Evolutionary conservation across 441 rosid species (phyloP).

Genomic region (Euphorbia celastroides): DNA sequence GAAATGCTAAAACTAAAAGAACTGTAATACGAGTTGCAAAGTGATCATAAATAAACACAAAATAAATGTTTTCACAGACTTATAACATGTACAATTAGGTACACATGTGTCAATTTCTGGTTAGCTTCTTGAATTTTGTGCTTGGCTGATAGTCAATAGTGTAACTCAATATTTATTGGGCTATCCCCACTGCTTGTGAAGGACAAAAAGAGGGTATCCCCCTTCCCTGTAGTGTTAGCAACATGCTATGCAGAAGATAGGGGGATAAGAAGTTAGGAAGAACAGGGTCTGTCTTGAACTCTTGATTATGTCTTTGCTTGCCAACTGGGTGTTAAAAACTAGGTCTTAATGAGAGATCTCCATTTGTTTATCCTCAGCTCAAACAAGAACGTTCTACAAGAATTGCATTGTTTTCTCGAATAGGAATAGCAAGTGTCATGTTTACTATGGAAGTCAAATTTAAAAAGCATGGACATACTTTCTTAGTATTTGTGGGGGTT

Average conservation of each 20-base stretch:
- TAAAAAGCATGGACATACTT: neutral
- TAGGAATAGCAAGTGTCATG: neutral
- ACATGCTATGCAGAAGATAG: neutral
- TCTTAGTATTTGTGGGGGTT: neutral
- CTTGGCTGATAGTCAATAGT: neutral
- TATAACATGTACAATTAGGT: too few species aligned
- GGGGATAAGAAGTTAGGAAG: conserved; percentile 1
- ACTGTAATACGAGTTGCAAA: neutral
- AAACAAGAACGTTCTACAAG: neutral
- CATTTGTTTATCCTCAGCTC: neutral
- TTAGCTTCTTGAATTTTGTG: neutral
- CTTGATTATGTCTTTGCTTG: neutral
- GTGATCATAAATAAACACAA: neutral
- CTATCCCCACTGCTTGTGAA: neutral
- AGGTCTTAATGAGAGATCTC: neutral
- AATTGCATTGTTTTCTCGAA: neutral
- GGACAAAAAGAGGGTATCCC: neutral
- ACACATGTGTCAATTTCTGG: neutral
- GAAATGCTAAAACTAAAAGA: neutral
- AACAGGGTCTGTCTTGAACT: neutral
- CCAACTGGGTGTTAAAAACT: neutral
- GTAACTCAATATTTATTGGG: neutral
- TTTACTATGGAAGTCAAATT: neutral
- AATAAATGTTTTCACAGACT: too few species aligned
- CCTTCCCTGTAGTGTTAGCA: neutral